Base-by-base conservation (phyloP, 257 asterid species). In the Nemophila menziesii region DNA sequence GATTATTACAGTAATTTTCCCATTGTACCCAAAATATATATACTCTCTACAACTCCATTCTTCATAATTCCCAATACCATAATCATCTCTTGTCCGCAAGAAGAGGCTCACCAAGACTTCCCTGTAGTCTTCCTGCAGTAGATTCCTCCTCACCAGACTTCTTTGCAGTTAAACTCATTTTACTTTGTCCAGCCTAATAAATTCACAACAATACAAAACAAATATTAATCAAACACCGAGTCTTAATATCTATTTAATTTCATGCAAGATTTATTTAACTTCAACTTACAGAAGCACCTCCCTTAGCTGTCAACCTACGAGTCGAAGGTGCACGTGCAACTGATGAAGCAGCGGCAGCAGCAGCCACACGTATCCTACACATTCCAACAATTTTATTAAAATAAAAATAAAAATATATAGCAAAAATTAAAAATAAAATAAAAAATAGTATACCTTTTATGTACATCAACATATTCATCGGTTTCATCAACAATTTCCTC, bases 401-500 rank as follows among this genome's bases (percentile, higher is more conserved):
- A 41, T 18, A 3, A 4, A 5, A 8, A 18, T 41, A 4, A 9
- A 15, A 7, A 12, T 15, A 7, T 12, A 14, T 7, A 46, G 20
- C 33, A 19, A 49, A 60, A 47, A 18, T 27, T 39, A 10, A 43
- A 20, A 20, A 41, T 17, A 9, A 10, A n/a, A n/a, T n/a, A n/a
- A 20, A 20, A 41, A 41, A 9, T 17, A n/a, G n/a, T n/a, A n/a
- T 56, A 82, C 96, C 92, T 82, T 64, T 63, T 82, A 54, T 86
- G 96, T 36, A 86, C 96, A 59, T 86, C 94, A 21, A 86, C 96
- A 60, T 36, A 86, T 62, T 82, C 96, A 49, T 86, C 96, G 0
- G 96, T 82, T 78, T 86, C 96, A 20, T 86, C 96, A 4, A 86
- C 96, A 49, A 86, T 86, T 71, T 86, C 93, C 68, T 86, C 96